These are phyloP conservation scores for Escallonia rubra DNA, from an alignment of 129 eudicot genomes.

Conservation along the genomic window DNA sequence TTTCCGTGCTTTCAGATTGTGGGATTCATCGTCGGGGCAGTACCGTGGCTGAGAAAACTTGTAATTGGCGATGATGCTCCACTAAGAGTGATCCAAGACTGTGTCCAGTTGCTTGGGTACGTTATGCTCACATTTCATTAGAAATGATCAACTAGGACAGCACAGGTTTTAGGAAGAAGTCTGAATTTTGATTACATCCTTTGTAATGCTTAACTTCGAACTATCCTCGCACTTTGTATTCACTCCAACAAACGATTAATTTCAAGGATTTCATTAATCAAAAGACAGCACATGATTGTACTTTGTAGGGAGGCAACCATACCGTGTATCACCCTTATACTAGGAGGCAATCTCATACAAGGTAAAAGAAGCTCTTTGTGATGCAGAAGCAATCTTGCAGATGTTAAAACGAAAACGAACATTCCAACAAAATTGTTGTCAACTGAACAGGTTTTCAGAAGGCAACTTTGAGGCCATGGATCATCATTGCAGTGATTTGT, in stretches of 20 bases:
- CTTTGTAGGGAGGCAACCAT: conserved; percentile 63
- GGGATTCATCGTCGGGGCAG: conserved; percentile 63
- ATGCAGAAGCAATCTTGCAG: no score
- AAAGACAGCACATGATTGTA: not conserved
- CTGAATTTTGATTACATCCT: not conserved
- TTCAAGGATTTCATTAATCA: no score
- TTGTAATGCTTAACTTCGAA: no score
- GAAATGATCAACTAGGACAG: not conserved
- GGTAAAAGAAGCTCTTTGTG: conserved; percentile 32
- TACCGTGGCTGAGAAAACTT: conserved; percentile 55
- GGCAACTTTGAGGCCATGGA: conserved; percentile 32
- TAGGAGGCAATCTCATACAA: conserved; percentile 92
- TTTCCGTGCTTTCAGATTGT: conserved; percentile 35
- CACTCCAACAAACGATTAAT: no score
- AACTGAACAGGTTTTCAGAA: conserved; percentile 43
- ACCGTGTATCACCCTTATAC: conserved; percentile 89
- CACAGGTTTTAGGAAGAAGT: not conserved
- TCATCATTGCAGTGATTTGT: conserved; percentile 38
- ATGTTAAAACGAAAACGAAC: not conserved
- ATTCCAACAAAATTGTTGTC: not conserved
- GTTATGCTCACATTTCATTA: not conserved
- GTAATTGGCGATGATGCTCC: conserved; percentile 67
- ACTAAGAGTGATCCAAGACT: conserved; percentile 64
- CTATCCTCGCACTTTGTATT: no score
- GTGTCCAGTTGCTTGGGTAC: conserved; percentile 72